Evolutionary conservation across 371 early-diverging fungal genomes (phyloP), one percentile per base, ranked within the genome.

Genomic region (Gilbertella persicaria): DNA sequence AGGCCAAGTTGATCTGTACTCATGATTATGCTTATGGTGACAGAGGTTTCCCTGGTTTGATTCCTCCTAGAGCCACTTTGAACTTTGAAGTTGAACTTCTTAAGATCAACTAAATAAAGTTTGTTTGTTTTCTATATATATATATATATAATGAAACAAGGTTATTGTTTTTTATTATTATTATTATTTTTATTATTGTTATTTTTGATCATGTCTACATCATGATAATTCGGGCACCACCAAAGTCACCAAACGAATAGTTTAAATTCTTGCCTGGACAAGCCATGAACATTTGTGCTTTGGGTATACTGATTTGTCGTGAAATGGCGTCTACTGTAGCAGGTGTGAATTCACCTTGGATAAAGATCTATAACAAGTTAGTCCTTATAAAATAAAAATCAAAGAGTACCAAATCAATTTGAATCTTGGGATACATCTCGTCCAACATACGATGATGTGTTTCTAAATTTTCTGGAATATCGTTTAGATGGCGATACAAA

Each of bases 1-100:
- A 71, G 53, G 85, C 89, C 51, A 80, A 62, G 64, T 71, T 90
- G 60, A 84, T 69, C 58, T 88, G 89, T 73, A 78, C 86, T 57
- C 66, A 79, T 51, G 92, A 92, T 67, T 89, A 81, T 58, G 92
- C 82, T 43, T 92, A 92, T 50, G 91, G 92, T 60, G 57, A 61
- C 26, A 58, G 75, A 23, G 91, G 93, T 42, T 66, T 78, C 61
- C 84, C 85, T 24, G 76, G 79, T 16, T 55, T 90, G 26, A 95
- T 96, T 57, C 96, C 96, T 36, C 79, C 87, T 50, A 88, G 87
- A 62, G 61, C 95, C 42, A 85, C 87, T 53, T 81, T 97, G 47
- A 80, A 83, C 66, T 97, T 97, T 66, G 91, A 75, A 44, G 78
- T 86, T 52, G 91, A 94, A 79, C 85, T 96, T 21, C 60, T 96